Evolutionary conservation across 2,329 filamentous ascomycete genomes (phyloP), one percentile per base, ranked within the genome.

Genomic region (Epichloe amarillans): DNA sequence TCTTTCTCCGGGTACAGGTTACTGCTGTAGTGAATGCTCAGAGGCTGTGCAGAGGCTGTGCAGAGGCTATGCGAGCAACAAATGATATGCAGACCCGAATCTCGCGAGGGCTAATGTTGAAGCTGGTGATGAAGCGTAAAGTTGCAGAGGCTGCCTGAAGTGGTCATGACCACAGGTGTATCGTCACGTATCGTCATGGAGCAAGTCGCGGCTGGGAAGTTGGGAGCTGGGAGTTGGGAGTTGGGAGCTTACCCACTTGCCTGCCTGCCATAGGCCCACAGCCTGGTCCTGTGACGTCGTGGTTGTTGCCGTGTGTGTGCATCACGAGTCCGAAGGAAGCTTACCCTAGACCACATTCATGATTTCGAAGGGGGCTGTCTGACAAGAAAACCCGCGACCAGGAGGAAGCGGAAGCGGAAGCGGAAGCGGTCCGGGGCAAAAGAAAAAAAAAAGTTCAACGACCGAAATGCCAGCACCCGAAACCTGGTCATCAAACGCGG

Each of bases 241-340:
- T 23, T 23, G 23, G 23, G 23, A 21, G 21, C 7, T 10, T 10
- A 41, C 17, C 39, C 17, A 19, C 5, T 10, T 12, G 8, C 17
- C 19, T 12, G 8, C 17, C 19, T 41, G 26, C 10, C 17, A 41
- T 11, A 19, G 7, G 33, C 21, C 19, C 19, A 21, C 7, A 26
- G 2, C 26, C 36, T 33, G 33, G 36, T 46, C 49, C 38, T 51
- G 38, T 47, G 49, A 51, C 49, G 44, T 51, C 37, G 36, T 50
- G 42, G 26, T 46, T 36, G 43, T n/a, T 21, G 19, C 19, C 19
- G 19, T 21, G 19, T 21, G 19, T 21, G 19, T 21, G 19, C 19
- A 3, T 21, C 19, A 43, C 21, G 21, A 23, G 21, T 23, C 21
- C 5, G 1, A 5, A 23, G 1, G 10, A 14, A 21, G 7, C 8